Base-by-base conservation (phyloP, 352 stramenopile species). In the Phytopythium ostracodes region DNA sequence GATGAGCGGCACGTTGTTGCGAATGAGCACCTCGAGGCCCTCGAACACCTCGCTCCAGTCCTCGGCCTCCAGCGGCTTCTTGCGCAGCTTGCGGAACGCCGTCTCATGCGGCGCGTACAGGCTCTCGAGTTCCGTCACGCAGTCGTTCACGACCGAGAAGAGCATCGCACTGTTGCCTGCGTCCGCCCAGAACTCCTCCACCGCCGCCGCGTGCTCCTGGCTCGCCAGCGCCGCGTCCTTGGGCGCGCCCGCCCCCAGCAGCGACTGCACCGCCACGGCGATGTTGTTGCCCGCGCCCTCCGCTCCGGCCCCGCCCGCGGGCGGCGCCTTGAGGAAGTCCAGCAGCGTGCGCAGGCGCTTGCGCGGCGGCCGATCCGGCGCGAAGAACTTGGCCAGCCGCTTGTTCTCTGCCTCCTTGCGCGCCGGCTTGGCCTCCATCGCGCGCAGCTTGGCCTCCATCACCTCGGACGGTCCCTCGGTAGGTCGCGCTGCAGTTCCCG, bases 1-100 rank as follows among this genome's bases (percentile, higher is more conserved):
- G 49, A 96, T 75, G 24, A 84, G 63, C 29, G 66, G 38, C 22
- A 81, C 73, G 57, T 92, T 94, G 59, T 87, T 84, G 25, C 86
- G 82, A 53, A 96, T 71, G 31, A 96, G 68, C 56, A 92, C 80
- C 51, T 96, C 87, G 20, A 96, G 69, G 0, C 85, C 84, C 60
- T 96, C 87, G 67, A 96, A 96, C 2, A 96, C 78, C 42, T 96
- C 87, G 55, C 78, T 94, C 87, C 87, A 96, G 72, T 96, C 87
- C 59, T 96, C 87, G 0, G 84, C 81, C 60, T 96, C 84, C 9
- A 94, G 73, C 8, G 76, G 81, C 55, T 94, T 93, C 56, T 89
- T 89, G 18, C 84, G 82, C 49, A 88, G 67, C 58, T 91, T 91
- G 29, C 85, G 79, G 63, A 96, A 94, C 33, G 84, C 78, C 25